Evolutionary conservation across 2,329 filamentous ascomycete genomes (phyloP).

Genomic region (Xylariales sp.): DNA sequence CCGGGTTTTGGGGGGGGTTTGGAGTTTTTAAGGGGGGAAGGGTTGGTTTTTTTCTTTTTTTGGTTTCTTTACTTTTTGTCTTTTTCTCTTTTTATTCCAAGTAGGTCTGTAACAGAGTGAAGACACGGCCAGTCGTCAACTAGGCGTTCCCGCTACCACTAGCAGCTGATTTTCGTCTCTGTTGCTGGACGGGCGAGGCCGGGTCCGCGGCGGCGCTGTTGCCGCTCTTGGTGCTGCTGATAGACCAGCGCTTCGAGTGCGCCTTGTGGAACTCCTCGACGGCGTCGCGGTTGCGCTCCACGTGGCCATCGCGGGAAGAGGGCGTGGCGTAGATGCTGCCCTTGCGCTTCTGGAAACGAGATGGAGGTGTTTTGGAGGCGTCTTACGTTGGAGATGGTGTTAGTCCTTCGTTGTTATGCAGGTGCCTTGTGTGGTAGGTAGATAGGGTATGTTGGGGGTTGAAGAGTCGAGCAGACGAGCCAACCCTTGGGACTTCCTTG

Average conservation of each 20-base stretch:
- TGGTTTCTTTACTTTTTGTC: background rate
- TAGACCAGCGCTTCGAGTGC: conserved; percentile 59
- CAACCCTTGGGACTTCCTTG: background rate
- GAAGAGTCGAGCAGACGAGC: background rate
- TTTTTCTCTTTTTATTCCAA: background rate
- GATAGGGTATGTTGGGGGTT: background rate
- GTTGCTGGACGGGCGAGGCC: conserved; percentile 27
- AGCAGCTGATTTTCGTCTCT: conserved; percentile 35
- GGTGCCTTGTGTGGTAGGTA: background rate
- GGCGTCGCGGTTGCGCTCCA: conserved; percentile 65
- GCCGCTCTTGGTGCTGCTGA: conserved; percentile 35
- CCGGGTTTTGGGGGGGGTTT: background rate
- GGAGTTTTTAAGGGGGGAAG: background rate
- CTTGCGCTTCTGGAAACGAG: conserved; percentile 76
- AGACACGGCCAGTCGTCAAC: background rate
- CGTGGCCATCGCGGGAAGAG: conserved; percentile 71
- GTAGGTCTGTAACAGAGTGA: conserved; percentile 1
- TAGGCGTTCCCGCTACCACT: conserved; percentile 20
- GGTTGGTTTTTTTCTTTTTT: background rate
- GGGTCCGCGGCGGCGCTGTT: conserved; percentile 20
- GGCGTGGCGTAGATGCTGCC: conserved; percentile 76
- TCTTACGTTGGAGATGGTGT: conserved; percentile 52
- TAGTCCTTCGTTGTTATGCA: conserved; percentile 13
- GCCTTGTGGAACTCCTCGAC: conserved; percentile 71
- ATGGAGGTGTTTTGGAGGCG: conserved; percentile 74